Evolutionary conservation across 225 moss, liverwort and hornwort species (phyloP), one percentile per base, ranked within the genome.

Genomic region (Marchantia paleacea): DNA sequence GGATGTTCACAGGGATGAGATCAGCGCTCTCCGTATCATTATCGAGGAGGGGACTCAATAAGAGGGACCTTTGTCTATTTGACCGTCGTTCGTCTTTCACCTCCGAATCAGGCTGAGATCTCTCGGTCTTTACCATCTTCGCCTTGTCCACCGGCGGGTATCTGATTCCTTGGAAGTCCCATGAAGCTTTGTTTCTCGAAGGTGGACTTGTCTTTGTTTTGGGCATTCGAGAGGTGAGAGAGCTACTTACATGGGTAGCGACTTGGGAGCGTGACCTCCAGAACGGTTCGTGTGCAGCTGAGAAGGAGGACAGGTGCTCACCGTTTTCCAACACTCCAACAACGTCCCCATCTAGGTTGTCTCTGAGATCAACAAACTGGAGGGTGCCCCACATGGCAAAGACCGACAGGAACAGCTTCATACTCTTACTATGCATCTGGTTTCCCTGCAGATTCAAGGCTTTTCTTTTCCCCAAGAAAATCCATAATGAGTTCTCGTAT

Each of bases 391-490:
- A 86, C 24, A 86, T 75, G 72, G 90, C 84, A 80, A 85, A 90
- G 15, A 91, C 84, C 54, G 82, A 78, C 18, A 75, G 78, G 72
- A 91, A 91, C 60, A 73, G 60, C 80, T 86, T 86, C 57, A 90
- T 88, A 81, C 89, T 91, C 64, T 84, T 89, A 75, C 64, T 75
- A 76, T 83, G 88, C 83, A 91, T 30, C 82, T 83, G 86, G 81
- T 93, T 95, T 49, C 89, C 80, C 90, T 90, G 90, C 81, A 93
- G 82, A 83, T 93, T 88, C 79, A 91, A 80, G 79, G 84, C 92
- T 95, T 90, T 84, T 84, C 55, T 83, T 65, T 39, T 39, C 5
- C 83, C 81, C 63, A 55, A 62, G 30, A 51, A 55, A 58, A 26
- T 25, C 12, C 22, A 19, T 26, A 77, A 61, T 74, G 39, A 20